Evolutionary conservation across 176 grass and related monocot genomes (phyloP), one percentile per base, ranked within the genome.

Genomic region (Leersia perrieri): DNA sequence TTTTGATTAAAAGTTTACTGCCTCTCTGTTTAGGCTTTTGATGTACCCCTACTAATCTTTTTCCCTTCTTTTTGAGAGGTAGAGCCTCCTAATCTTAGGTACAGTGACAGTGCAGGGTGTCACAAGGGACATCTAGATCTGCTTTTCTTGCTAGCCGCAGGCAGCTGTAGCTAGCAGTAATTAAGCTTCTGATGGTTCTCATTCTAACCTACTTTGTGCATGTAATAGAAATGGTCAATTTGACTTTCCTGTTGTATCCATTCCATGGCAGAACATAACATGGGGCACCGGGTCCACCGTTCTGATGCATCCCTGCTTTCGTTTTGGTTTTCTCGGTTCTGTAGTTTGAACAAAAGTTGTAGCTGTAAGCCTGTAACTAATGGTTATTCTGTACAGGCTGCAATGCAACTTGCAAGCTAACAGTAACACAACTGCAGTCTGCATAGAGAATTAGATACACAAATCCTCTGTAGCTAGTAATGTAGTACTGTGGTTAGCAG

Each of bases 1-100:
- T 90, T 86, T 86, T 90, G 67, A 62, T 78, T 78, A 86, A 86
- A 90, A 82, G 88, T 30, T 74, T 11, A 38, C 39, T 27, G 38
- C 39, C 33, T 85, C 58, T 32, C 34, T 4, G 77, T 60, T 77
- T 86, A 82, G 88, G 83, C 78, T 86, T 90, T 90, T 80, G 78
- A 90, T 86, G 79, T 26, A 23, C 51, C 22, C 47, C 51, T 57
- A 26, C 75, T 67, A 73, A 66, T 70, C 73, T 68, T 82, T 51
- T 49, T 49, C 20, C 2, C 16, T 51, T 51, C 47, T 51, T 51
- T 51, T 20, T 51, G 47, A 51, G 16, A 20, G 47, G 47, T 51
- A 51, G 47, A n/a, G 8, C 51, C 51, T 58, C 40, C 75, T 67
- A 74, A 66, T 71, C 79, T 68, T 82, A 82, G 78, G 73, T 10